phyloP scores from a whole-genome alignment of 371 early-diverging fungal species.

The Mucor racemosus region DNA sequence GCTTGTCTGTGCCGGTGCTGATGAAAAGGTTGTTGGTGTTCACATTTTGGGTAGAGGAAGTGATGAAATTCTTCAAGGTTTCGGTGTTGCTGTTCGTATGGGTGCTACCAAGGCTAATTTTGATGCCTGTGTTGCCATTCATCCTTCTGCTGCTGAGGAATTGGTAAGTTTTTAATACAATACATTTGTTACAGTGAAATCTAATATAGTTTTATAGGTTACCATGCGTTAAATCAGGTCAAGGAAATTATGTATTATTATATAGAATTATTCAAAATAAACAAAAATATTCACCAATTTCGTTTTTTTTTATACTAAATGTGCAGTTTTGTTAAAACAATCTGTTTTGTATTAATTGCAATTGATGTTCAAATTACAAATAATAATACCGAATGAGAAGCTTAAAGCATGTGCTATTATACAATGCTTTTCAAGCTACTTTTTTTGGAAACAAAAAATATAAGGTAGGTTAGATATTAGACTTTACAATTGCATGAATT shows the following conservation, averaged over 20 bases:
- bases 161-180: conserved; percentile 49
- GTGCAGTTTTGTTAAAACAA: no score
- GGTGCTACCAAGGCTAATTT: conserved; percentile 97
- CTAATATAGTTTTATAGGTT: not conserved
- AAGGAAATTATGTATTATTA: not conserved
- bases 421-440: no score
- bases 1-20: conserved; percentile 80
- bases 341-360: no score
- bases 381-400: no score
- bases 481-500: no score
- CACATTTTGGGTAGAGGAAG: conserved; percentile 92
- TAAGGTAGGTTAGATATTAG: no score
- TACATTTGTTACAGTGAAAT: not conserved
- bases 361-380: no score
- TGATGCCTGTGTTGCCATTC: conserved; percentile 96
- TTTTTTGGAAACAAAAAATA: no score
- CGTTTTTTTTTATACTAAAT: no score
- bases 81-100: conserved; percentile 88
- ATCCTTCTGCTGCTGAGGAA: conserved; percentile 98
- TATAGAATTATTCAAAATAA: not conserved
- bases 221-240: conserved; percentile 21
- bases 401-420: no score
- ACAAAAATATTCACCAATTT: not conserved
- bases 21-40: conserved; percentile 96
- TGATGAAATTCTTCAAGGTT: conserved; percentile 95